phyloP scores from a whole-genome alignment of 129 eudicot genomes.

The Rutidosis leptorrhynchoides region DNA sequence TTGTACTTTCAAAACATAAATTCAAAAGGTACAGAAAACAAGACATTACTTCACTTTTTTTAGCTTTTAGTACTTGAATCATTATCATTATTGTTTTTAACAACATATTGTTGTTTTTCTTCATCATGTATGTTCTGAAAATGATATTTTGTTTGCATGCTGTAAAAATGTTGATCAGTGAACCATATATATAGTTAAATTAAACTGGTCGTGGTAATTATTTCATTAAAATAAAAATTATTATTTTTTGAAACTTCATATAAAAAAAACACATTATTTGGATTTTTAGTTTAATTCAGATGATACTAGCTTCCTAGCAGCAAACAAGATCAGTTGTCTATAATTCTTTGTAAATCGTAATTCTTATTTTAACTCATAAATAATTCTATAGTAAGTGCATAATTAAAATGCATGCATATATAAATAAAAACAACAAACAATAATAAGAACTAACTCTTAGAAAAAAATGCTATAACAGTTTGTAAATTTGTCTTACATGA shows the following conservation, averaged over 20 bases:
- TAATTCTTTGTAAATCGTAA: neutral
- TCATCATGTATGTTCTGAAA: no score
- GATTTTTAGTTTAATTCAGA: neutral
- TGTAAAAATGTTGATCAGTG: neutral
- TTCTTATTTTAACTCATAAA: neutral
- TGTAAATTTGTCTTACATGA: neutral
- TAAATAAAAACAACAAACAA: no score
- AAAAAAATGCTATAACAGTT: neutral
- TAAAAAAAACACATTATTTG: neutral
- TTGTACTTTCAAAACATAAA: slow-evolving; percentile 33
- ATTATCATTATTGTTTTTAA: neutral
- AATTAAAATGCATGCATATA: neutral
- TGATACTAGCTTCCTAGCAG: neutral
- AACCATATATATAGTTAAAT: no score
- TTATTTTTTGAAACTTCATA: neutral
- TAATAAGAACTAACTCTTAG: neutral
- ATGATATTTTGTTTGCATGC: neutral
- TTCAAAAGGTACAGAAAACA: slow-evolving; percentile 14
- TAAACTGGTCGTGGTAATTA: neutral
- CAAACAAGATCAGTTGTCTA: neutral
- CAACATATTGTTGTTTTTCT: no score
- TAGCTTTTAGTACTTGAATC: neutral
- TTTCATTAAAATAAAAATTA: no score
- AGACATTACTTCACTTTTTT: neutral
- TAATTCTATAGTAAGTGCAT: neutral